Conservation (phyloP, 768 basidiomycete species). For the Rhodotorula toruloides region DNA sequence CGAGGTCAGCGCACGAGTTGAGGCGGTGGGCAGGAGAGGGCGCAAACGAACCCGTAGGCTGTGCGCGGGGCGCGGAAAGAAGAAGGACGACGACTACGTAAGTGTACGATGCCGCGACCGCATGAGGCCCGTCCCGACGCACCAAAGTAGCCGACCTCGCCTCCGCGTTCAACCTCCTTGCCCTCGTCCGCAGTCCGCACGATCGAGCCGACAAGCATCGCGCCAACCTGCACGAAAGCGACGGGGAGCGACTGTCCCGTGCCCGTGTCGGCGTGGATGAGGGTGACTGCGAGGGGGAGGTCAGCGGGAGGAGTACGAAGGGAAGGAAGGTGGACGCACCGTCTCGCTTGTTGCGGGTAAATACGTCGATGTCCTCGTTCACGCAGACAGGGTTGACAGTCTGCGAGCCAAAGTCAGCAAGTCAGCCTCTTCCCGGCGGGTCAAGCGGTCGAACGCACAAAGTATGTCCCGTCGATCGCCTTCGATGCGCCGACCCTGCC, state of each 20-base stretch:
- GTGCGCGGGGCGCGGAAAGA: background rate
- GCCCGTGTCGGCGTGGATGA: background rate
- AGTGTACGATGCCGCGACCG: no score
- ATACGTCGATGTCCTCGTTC: slow-evolving; percentile 38
- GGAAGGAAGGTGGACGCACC: slow-evolving; percentile 3
- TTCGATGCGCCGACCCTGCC: slow-evolving; percentile 75
- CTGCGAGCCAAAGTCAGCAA: slow-evolving; percentile 45
- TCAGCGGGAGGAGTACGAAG: background rate
- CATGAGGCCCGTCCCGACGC: no score
- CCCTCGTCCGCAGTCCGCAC: slow-evolving; percentile 75
- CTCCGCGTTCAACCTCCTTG: slow-evolving; percentile 66
- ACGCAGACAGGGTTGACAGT: slow-evolving; percentile 55
- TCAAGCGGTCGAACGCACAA: slow-evolving; percentile 5
- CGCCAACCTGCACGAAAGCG: slow-evolving; percentile 56
- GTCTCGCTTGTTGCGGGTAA: slow-evolving; percentile 33
- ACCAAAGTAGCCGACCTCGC: slow-evolving; percentile 67
- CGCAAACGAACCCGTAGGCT: background rate
- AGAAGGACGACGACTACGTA: background rate
- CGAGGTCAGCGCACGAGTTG: no score
- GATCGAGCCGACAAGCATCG: slow-evolving; percentile 86
- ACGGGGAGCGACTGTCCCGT: background rate
- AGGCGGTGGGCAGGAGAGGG: background rate
- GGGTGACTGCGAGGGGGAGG: slow-evolving; percentile 11
- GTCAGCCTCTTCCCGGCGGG: background rate
- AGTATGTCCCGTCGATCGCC: slow-evolving; percentile 77